Evolutionary conservation across 495 filamentous ascomycete genomes (phyloP).

Genomic region (Annulohypoxylon moriforme): DNA sequence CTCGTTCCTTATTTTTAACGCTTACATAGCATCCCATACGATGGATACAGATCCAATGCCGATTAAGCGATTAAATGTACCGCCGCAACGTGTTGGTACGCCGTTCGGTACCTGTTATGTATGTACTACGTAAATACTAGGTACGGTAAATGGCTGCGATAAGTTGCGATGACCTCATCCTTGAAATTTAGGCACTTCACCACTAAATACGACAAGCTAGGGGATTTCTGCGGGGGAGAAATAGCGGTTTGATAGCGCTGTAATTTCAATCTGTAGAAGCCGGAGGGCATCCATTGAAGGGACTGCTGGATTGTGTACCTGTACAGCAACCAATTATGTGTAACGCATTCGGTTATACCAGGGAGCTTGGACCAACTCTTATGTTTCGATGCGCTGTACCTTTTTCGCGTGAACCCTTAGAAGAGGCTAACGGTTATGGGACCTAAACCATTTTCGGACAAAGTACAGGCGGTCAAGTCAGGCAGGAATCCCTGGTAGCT

Average conservation of each 20-base stretch:
- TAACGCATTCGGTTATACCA: background rate
- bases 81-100: conserved; percentile 25
- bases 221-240: background rate
- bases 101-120: background rate
- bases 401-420: background rate
- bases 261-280: conserved; percentile 12
- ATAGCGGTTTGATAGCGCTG: conserved; percentile 1
- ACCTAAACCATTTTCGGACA: conserved; percentile 29
- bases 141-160: background rate
- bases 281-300: too few species aligned
- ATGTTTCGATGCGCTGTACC: background rate
- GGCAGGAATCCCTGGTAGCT: conserved; percentile 26
- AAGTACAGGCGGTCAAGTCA: conserved; percentile 29
- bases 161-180: conserved; percentile 44
- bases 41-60: conserved; percentile 15
- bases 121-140: background rate
- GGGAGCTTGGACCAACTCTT: background rate
- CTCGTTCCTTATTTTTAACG: background rate
- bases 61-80: conserved; percentile 32
- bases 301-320: background rate
- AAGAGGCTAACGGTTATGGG: background rate
- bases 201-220: background rate
- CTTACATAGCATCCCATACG: background rate
- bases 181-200: background rate
- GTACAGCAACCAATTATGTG: background rate